These are phyloP conservation scores for Vanrija sp. DNA, from an alignment of 1,284 basidiomycete species.

Conservation along the genomic window DNA sequence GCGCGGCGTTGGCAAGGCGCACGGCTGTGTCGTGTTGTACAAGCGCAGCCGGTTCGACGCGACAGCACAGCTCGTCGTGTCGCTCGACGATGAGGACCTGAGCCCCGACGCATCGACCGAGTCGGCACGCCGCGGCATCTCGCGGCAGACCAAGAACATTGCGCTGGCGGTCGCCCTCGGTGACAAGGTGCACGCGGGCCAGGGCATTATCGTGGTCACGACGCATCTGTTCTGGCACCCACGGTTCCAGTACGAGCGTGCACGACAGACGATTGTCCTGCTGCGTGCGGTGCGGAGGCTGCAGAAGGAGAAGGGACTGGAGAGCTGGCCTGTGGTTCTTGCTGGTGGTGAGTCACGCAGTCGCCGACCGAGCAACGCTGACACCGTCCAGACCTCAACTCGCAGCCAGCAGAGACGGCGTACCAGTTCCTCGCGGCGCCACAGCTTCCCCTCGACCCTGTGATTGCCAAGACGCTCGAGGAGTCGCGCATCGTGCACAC, in stretches of 20 bases:
- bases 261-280: slow-evolving; percentile 60
- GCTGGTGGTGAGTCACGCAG: slow-evolving; percentile 63
- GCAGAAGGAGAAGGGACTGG: slow-evolving; percentile 53
- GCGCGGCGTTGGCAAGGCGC: slow-evolving; percentile 66
- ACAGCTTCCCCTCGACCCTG: slow-evolving; percentile 56
- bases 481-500: slow-evolving; percentile 76
- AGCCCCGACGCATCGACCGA: not conserved
- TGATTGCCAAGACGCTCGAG: slow-evolving; percentile 58
- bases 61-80: slow-evolving; percentile 29
- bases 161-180: slow-evolving; percentile 67
- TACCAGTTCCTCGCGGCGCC: slow-evolving; percentile 70
- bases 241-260: slow-evolving; percentile 82
- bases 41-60: slow-evolving; percentile 56
- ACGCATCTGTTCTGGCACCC: slow-evolving; percentile 86
- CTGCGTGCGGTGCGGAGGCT: slow-evolving; percentile 64
- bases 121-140: slow-evolving; percentile 53
- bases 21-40: slow-evolving; percentile 78
- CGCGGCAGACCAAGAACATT: slow-evolving; percentile 77
- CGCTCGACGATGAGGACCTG: slow-evolving; percentile 15
- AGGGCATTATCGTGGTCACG: slow-evolving; percentile 63
- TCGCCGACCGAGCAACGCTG: not conserved
- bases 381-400: slow-evolving; percentile 75
- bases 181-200: slow-evolving; percentile 42
- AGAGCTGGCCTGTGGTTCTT: slow-evolving; percentile 71
- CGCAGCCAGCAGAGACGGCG: slow-evolving; percentile 74